Evolutionary conservation across 2,329 filamentous ascomycete genomes (phyloP).

Genomic region (Fusarium concolor): DNA sequence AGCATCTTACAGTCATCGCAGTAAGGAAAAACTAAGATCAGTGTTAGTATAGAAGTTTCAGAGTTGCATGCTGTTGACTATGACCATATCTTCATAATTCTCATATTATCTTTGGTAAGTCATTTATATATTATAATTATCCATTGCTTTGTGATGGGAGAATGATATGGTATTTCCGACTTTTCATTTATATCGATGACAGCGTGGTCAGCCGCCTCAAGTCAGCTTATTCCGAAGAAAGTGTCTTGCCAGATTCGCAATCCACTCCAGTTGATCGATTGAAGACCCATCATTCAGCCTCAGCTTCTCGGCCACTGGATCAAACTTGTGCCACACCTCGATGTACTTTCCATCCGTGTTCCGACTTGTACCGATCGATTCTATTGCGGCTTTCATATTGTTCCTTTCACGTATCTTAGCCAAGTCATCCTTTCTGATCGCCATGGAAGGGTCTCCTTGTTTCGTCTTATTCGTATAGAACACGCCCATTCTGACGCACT

Average conservation of each 20-base stretch:
- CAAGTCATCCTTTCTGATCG: neutral
- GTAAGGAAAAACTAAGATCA: too few relatives aligned
- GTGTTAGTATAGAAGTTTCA: too few relatives aligned
- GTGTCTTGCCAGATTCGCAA: constrained; percentile 2
- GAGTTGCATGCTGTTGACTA: too few relatives aligned
- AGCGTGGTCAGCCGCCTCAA: too few relatives aligned
- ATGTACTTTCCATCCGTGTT: neutral
- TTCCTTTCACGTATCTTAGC: neutral
- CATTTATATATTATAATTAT: too few relatives aligned
- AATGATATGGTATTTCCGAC: too few relatives aligned
- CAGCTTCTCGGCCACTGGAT: neutral
- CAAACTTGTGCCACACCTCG: neutral
- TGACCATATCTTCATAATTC: too few relatives aligned
- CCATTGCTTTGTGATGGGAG: too few relatives aligned
- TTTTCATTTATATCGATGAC: too few relatives aligned
- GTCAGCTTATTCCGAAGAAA: constrained; percentile 4
- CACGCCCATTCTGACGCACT: neutral
- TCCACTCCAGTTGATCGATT: constrained; percentile 2
- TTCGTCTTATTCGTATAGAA: constrained; percentile 1
- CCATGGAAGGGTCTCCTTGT: neutral
- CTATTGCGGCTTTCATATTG: neutral
- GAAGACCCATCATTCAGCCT: neutral
- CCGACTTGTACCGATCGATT: neutral
- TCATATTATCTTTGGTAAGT: too few relatives aligned
- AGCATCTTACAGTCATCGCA: too few relatives aligned